Evolutionary conservation across 306 rosid genomes (phyloP), one percentile per base, ranked within the genome.

Genomic region (Canavalia gladiata): DNA sequence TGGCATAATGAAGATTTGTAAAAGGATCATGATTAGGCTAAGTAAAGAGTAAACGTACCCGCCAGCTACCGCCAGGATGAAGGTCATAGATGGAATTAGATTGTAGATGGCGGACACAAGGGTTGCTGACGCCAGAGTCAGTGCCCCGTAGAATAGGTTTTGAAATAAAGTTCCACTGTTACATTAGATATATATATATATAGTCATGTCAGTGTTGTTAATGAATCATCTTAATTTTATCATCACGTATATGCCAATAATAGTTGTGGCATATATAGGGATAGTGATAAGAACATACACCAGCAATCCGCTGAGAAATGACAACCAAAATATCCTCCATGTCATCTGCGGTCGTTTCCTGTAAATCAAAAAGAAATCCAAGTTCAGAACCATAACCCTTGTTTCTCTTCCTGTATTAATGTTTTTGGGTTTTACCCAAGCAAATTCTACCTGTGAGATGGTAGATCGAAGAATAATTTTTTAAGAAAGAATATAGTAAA

Each of bases 231-330:
- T 50, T 35, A 42, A 18, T 18, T 18, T 18, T 18, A 18, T 18
- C 25, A 18, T 18, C 25, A 18, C 25, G 25, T 18, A 42, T 1
- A 42, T 47, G 30, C 18, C 7, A 7, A 39, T 37, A 13, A 18
- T 9, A 42, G 4, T 7, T 42, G 46, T 42, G 6, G 46, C 46
- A 42, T 42, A 18, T 18, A 18, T 18, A 18, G 46, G 6, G 46
- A 3, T 7, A 42, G 6, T 3, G 6, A 7, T 0, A 3, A 3
- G 6, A 6, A 34, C 80, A 42, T 85, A 91, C 95, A 89, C 94
- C 74, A 92, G 87, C 31, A 89, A 80, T 28, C 90, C 97, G 73
- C 90, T 87, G 10, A 88, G 70, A 86, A 88, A 86, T 52, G 85
- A 70, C 81, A 87, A 75, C 34, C 84, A 67, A 66, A 92, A 87